Conservation (phyloP, 73 alveolate species). For the Paraurostyla sp. region DNA sequence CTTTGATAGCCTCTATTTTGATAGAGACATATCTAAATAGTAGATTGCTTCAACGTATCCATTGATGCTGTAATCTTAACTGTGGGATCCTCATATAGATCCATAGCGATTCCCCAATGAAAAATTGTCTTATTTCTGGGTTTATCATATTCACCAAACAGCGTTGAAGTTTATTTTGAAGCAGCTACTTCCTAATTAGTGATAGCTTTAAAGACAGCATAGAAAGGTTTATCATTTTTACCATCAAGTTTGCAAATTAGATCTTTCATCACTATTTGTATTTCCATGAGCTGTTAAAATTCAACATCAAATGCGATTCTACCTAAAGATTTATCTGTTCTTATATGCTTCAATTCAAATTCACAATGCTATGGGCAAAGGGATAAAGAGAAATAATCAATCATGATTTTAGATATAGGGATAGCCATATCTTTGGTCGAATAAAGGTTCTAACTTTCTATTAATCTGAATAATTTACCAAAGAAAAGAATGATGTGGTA, state of each 20-base stretch:
- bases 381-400: conserved; percentile 41
- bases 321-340: background rate
- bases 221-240: conserved; percentile 38
- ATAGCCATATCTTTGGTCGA: background rate
- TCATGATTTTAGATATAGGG: conserved; percentile 14
- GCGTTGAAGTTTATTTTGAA: conserved; percentile 13
- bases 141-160: conserved; percentile 34
- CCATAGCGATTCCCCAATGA: conserved; percentile 27
- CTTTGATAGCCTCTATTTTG: conserved; percentile 22
- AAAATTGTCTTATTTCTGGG: background rate
- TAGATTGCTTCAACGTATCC: conserved; percentile 9
- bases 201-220: conserved; percentile 37
- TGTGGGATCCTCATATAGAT: conserved; percentile 40
- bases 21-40: background rate
- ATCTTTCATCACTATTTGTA: background rate
- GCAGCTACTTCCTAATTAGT: conserved; percentile 21
- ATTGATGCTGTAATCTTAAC: background rate
- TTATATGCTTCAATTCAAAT: background rate
- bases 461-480: background rate
- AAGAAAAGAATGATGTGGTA: background rate
- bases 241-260: conserved; percentile 29
- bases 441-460: background rate
- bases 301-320: conserved; percentile 34
- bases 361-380: conserved; percentile 55
- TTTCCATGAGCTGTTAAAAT: background rate